Evolutionary conservation across 441 rosid genomes (phyloP), one percentile per base, ranked within the genome.

Genomic region (Corymbia citriodora): DNA sequence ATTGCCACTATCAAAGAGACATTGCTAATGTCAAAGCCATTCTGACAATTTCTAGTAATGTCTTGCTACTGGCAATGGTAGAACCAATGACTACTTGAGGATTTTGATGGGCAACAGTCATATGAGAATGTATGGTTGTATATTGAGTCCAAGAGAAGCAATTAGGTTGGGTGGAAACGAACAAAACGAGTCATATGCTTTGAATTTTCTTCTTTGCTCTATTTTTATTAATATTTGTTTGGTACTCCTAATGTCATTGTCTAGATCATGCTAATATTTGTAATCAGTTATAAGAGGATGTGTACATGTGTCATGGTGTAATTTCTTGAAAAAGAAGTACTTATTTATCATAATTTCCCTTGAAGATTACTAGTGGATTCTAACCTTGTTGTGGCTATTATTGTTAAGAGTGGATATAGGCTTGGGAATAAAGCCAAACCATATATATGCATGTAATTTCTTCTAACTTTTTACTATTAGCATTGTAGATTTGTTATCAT

Each of bases 381-480:
- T 3, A 61, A 0, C 27, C 68, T 61, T 61, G 45, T 61, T 0
- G 2, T 27, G 68, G 25, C 0, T 25, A 15, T 21, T 57, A 23
- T 0, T 61, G 12, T 61, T 61, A 27, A 27, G 0, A 0, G 1
- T 3, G 11, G 31, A 61, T 27, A n/a, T 61, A 61, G 0, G 31
- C 68, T 27, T 61, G 2, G 6, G 68, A 27, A 27, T 27, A 61
- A 27, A 61, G 12, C 0, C 16, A 27, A 61, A 61, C 1, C 0
- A 0, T 40, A 40, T 40, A 40, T 40, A 6, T 40, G 45, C 45
- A 0, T 27, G 16, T 61, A 61, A 40, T 61, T 27, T 27, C 0
- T 61, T 14, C 68, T 27, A 61, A 10, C 68, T 27, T n/a, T 61
- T 27, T 31, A 61, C 27, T 61, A 27, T 61, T 61, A 27, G 68